Conservation (phyloP, 345 rosid genomes). For the Viola odorata region DNA sequence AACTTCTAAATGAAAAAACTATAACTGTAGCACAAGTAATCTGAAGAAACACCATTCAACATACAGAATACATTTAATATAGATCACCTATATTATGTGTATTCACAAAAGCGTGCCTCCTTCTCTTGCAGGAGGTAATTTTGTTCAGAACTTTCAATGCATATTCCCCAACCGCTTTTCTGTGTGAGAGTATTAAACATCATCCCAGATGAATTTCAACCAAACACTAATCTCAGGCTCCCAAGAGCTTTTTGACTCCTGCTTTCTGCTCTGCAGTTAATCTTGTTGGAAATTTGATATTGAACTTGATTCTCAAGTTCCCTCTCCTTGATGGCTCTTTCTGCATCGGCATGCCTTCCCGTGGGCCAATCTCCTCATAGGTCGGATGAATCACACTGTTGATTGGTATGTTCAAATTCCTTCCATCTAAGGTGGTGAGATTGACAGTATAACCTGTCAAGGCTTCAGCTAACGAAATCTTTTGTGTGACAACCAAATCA, state of each 20-base stretch:
- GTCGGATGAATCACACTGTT: constrained; percentile 14
- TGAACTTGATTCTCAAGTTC: constrained; percentile 16
- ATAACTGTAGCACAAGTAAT: too few relatives aligned
- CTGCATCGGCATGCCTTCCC: constrained; percentile 17
- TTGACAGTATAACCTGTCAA: constrained; percentile 15
- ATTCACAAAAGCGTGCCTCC: too few relatives aligned
- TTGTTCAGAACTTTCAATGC: background rate
- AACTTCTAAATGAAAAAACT: too few relatives aligned
- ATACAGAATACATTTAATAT: too few relatives aligned
- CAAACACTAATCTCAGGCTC: constrained; percentile 11
- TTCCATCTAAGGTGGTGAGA: constrained; percentile 17
- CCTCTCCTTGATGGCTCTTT: constrained; percentile 14
- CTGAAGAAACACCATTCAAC: too few relatives aligned
- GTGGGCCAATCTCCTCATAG: constrained; percentile 13
- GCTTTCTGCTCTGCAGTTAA: constrained; percentile 43
- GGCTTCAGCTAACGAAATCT: constrained; percentile 11
- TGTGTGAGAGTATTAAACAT: too few relatives aligned
- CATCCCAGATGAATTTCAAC: background rate
- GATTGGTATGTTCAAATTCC: constrained; percentile 8
- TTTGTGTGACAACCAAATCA: constrained; percentile 6
- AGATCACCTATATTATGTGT: too few relatives aligned
- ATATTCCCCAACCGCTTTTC: constrained; percentile 5
- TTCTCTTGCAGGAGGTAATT: too few relatives aligned
- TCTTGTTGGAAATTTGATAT: background rate
- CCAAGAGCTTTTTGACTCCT: constrained; percentile 43